Evolutionary conservation across 495 filamentous ascomycete genomes (phyloP).

Genomic region (Trichoderma erinaceum): DNA sequence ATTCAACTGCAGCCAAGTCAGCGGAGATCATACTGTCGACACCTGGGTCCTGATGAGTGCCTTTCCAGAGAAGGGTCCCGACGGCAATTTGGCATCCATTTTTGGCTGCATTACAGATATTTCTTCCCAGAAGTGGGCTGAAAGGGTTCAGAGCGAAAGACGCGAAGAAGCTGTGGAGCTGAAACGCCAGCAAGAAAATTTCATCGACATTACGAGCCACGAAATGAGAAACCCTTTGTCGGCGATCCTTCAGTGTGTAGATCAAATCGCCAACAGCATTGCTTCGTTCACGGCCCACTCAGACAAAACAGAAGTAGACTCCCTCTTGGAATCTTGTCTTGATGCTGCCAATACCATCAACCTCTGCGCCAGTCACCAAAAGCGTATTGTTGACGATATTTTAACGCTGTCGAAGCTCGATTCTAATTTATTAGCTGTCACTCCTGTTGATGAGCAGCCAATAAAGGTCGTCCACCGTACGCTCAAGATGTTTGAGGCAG

Average conservation of each 20-base stretch:
- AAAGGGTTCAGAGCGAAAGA: constrained; percentile 56
- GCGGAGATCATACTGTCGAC: constrained; percentile 54
- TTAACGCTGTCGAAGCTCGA: constrained; percentile 82
- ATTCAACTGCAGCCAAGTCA: constrained; percentile 53
- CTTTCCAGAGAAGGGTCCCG: constrained; percentile 55
- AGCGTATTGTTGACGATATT: constrained; percentile 73
- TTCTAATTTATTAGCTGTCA: constrained; percentile 67
- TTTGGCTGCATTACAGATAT: constrained; percentile 59
- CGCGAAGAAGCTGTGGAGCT: constrained; percentile 57
- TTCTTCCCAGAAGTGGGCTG: constrained; percentile 55
- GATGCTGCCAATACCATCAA: constrained; percentile 79
- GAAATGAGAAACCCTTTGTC: constrained; percentile 82
- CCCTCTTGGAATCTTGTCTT: constrained; percentile 49
- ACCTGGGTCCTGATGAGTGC: constrained; percentile 68
- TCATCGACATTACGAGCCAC: constrained; percentile 84
- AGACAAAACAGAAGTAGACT: constrained; percentile 18
- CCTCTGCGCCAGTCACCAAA: constrained; percentile 77
- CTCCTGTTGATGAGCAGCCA: constrained; percentile 68
- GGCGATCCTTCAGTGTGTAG: constrained; percentile 74
- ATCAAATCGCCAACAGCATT: constrained; percentile 61
- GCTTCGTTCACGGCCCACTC: constrained; percentile 29
- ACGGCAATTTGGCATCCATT: constrained; percentile 57
- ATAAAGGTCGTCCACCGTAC: constrained; percentile 58
- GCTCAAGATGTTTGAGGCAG: constrained; percentile 78
- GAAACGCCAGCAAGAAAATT: constrained; percentile 70